Evolutionary conservation across 108 stramenopile species (phyloP).

Genomic region (Aurantiochytrium sp.): DNA sequence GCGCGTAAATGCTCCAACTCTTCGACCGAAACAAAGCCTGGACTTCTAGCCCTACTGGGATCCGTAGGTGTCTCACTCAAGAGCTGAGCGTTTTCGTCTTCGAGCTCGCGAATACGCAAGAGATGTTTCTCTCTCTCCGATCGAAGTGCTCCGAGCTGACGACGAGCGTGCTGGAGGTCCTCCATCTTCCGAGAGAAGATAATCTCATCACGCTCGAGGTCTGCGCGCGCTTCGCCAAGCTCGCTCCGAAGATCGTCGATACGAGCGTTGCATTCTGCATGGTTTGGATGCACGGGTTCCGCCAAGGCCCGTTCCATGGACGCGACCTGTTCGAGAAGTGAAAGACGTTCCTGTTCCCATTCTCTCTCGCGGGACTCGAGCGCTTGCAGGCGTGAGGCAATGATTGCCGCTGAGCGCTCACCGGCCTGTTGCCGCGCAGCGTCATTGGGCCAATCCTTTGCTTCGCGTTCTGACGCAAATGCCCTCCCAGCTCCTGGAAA

Average conservation of each 20-base stretch:
- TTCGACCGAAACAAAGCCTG: too few species aligned
- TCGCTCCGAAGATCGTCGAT: neutral
- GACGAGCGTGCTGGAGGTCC: neutral
- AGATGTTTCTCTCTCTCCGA: neutral
- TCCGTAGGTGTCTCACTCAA: neutral
- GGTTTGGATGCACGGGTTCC: neutral
- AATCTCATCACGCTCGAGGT: neutral
- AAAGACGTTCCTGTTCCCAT: neutral
- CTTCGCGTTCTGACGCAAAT: too few species aligned
- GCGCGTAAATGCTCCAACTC: too few species aligned
- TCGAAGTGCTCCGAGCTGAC: neutral
- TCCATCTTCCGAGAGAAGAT: constrained; percentile 5
- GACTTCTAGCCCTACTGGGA: too few species aligned
- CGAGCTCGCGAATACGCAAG: neutral
- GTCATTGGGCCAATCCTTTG: too few species aligned
- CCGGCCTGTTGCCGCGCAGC: too few species aligned
- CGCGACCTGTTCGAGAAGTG: neutral
- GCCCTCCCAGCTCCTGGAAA: too few species aligned
- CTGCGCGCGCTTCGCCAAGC: neutral
- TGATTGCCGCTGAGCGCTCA: too few species aligned
- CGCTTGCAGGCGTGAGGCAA: neutral
- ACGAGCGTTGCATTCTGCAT: neutral
- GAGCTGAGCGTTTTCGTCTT: neutral
- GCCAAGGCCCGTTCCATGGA: neutral
- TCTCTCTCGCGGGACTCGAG: neutral